Evolutionary conservation across 345 rosid species (phyloP), one percentile per base, ranked within the genome.

Genomic region (Salix brachista): DNA sequence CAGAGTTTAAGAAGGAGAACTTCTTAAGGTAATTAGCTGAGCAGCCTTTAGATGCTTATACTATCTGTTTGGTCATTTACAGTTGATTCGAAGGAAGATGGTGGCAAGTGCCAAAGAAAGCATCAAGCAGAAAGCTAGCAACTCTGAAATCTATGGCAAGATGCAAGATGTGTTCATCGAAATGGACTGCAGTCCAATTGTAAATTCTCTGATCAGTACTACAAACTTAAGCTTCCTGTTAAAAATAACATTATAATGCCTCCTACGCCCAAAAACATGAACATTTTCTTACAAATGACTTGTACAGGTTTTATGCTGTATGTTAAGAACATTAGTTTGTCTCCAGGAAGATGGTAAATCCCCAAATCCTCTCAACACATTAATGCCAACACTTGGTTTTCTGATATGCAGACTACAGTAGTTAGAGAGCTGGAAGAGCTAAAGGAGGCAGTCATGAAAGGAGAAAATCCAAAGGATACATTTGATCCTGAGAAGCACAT

Each of bases 401-500:
- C 79, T 74, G 79, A 44, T 72, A 62, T 76, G 78, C 88, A 84
- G 84, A 56, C 81, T 74, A 46, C 80, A 50, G 91, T 83, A 75
- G 85, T 78, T 50, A 86, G 70, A 58, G 98, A 93, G 84, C 85
- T 93, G 23, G 77, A 87, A 85, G 89, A 89, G 75, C 82, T 93
- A 66, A 93, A 91, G 86, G 90, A 91, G 65, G 93, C 88, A 60
- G 89, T 93, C 25, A 77, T 87, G 85, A 88, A 88, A 70, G 81
- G 76, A 10, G 87, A 80, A 46, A 70, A 75, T 10, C 21, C 54
- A 4, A 80, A 81, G 37, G 82, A 41, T 56, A 70, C 77, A 67
- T 90, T 90, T 70, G 93, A 91, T 80, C 98, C 92, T 5, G 96
- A 90, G 85, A 91, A 89, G 85, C 96, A 91, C 64, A 82, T 93